Base-by-base conservation (phyloP, 2,329 filamentous ascomycete genomes). In the Pseudocercospora pini-densiflorae region DNA sequence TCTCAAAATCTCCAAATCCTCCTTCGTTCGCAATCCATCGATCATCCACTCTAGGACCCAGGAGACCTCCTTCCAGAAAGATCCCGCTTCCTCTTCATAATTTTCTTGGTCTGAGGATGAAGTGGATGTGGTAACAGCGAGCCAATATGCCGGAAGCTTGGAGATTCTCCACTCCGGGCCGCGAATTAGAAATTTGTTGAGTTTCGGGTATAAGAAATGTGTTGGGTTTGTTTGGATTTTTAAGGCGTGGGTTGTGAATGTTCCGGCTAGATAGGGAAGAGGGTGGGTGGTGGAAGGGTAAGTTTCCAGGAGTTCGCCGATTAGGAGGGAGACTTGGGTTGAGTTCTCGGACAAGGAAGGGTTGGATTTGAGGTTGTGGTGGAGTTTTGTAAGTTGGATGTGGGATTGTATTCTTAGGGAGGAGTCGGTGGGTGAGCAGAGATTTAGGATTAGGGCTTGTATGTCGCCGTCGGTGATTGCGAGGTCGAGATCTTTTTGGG, bases 141-240 rank as follows among this genome's bases (percentile, higher is more conserved):
- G 80, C 82, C 87, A 89, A 74, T 88, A 87, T 0, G 83, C 82
- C 0, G 86, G 82, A 5, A 89, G 77, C 54, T 85, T 85, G 29
- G 78, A 78, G 10, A 84, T 76, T 12, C 89, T 85, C 94, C 94
- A 98, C 24, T 84, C 79, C 0, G 94, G 94, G 0, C 89, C 87
- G 60, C 89, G 89, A 23, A 92, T 92, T 40, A 98, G 86, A 77
- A 94, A 97, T 5, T 85, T 84, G 81, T 97, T 97, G 79, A 95
- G 82, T 77, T 97, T 97, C 65, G 89, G 87, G 77, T 97, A 98
- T 43, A 97, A 86, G 67, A 87, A 88, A 75, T 97, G 92, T 16
- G 93, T 84, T 0, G 94, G 94, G 68, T 92, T 89, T 23, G 85
- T 86, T 54, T 97, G 81, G 16, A 97, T 88, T 1, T 86, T 81